A percentile compares a stretch with the other conserved stretches of the same genome.
These are phyloP conservation scores for Toxoplasma gondii DNA, from an alignment of 169 alveolate genomes.

Conservation along the genomic window DNA sequence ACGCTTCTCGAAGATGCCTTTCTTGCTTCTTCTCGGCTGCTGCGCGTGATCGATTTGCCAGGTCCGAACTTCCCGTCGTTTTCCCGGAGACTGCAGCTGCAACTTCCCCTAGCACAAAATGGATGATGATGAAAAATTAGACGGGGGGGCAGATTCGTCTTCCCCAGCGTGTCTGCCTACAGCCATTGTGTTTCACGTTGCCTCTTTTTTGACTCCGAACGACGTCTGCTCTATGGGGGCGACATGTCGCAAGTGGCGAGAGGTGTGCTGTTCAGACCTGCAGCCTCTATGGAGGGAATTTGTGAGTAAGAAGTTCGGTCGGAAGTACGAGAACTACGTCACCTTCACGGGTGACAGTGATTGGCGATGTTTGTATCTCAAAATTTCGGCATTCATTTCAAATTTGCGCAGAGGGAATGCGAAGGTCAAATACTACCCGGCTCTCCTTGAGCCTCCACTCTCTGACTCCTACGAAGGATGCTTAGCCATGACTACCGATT, in stretches of 20 bases:
- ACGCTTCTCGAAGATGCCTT: no score
- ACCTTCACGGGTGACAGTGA: constrained; percentile 5
- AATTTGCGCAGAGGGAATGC: constrained; percentile 9
- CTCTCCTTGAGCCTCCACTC: not conserved
- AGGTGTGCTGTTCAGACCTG: not conserved
- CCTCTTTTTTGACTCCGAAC: not conserved
- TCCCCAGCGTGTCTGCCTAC: not conserved
- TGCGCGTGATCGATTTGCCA: no score
- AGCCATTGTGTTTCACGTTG: not conserved
- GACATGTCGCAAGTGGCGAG: not conserved
- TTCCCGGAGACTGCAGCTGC: no score
- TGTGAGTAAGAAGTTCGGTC: constrained; percentile 3
- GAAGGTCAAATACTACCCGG: not conserved
- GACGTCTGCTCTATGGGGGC: not conserved
- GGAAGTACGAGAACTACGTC: constrained; percentile 28
- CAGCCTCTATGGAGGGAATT: constrained; percentile 29
- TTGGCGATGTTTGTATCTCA: not conserved
- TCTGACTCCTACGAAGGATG: constrained; percentile 6
- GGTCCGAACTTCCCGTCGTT: no score
- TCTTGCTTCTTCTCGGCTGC: no score
- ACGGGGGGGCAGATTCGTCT: not conserved
- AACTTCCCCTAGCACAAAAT: not conserved
- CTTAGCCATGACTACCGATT: not conserved
- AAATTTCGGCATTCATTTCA: not conserved
- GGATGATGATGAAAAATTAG: not conserved